These are phyloP conservation scores for Anthracocystis panici-leucophaei DNA, from an alignment of 1,284 basidiomycete genomes.

Conservation along the genomic window DNA sequence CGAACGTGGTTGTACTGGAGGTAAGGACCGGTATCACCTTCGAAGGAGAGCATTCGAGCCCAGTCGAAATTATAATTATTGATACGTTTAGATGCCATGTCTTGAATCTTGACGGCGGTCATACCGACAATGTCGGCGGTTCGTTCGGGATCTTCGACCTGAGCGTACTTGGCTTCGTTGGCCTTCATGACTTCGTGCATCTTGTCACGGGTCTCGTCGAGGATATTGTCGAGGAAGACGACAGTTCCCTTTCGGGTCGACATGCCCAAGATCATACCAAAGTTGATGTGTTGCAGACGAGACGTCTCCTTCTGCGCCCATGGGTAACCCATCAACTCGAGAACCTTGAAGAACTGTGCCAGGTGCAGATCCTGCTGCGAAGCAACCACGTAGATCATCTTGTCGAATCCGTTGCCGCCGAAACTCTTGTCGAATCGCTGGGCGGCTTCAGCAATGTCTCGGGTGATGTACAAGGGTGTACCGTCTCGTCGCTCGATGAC, in stretches of 20 bases:
- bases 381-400: conserved; percentile 96
- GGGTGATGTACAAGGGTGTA: conserved; percentile 97
- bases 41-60: conserved; percentile 93
- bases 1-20: conserved; percentile 89
- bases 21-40: conserved; percentile 87
- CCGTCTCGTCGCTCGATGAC: conserved; percentile 96
- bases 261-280: conserved; percentile 93
- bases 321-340: conserved; percentile 88
- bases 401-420: conserved; percentile 78
- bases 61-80: conserved; percentile 98
- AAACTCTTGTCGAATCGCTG: conserved; percentile 80
- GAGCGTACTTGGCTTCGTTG: conserved; percentile 92
- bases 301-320: conserved; percentile 77
- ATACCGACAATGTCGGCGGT: conserved; percentile 90
- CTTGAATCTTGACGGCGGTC: conserved; percentile 97
- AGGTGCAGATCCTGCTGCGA: conserved; percentile 95
- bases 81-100: conserved; percentile 95
- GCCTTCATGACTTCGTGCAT: conserved; percentile 98
- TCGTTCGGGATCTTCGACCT: conserved; percentile 86
- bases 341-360: conserved; percentile 92
- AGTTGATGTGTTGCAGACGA: conserved; percentile 88
- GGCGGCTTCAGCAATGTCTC: conserved; percentile 93
- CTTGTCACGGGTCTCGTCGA: conserved; percentile 86
- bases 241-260: conserved; percentile 96
- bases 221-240: conserved; percentile 94